Conservation (phyloP, 2,329 filamentous ascomycete species). For the Monilinia fructigena region DNA sequence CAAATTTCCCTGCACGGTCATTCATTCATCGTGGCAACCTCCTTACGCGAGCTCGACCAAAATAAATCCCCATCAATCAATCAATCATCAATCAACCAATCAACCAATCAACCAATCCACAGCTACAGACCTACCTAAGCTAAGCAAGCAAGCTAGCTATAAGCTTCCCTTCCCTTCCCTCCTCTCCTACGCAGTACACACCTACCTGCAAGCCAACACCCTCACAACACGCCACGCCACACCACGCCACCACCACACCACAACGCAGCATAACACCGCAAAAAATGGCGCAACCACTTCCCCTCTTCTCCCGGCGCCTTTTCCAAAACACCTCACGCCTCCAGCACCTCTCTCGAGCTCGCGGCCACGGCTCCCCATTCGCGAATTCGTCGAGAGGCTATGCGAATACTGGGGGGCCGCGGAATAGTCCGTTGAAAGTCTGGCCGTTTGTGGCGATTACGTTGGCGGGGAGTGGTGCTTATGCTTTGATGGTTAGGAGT, state of each 20-base stretch:
- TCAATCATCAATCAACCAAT: not conserved
- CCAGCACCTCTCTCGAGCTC: constrained; percentile 28
- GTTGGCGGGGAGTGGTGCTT: constrained; percentile 49
- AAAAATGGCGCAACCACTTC: constrained; percentile 35
- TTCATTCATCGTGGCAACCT: not conserved
- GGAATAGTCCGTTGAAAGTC: constrained; percentile 40
- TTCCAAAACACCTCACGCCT: constrained; percentile 25
- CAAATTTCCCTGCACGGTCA: constrained; percentile 14
- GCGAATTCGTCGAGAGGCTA: constrained; percentile 30
- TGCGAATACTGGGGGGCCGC: constrained; percentile 36
- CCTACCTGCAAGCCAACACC: constrained; percentile 1
- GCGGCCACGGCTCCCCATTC: constrained; percentile 28
- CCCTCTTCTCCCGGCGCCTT: constrained; percentile 33
- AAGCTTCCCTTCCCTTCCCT: not conserved
- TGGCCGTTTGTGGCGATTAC: constrained; percentile 46
- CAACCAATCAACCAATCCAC: not conserved
- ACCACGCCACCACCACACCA: not conserved
- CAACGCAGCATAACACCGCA: not conserved
- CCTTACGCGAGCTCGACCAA: constrained; percentile 5
- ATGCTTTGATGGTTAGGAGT: constrained; percentile 51
- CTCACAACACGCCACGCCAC: not conserved
- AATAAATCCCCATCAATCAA: not conserved
- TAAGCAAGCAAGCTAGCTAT: not conserved
- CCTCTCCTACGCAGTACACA: not conserved
- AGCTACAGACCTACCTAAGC: not conserved